Percentiles rank a stretch among this genome's conserved stretches.
Evolutionary conservation across 164 flowering plant species (phyloP).

Genomic region (Litsea cubeba): DNA sequence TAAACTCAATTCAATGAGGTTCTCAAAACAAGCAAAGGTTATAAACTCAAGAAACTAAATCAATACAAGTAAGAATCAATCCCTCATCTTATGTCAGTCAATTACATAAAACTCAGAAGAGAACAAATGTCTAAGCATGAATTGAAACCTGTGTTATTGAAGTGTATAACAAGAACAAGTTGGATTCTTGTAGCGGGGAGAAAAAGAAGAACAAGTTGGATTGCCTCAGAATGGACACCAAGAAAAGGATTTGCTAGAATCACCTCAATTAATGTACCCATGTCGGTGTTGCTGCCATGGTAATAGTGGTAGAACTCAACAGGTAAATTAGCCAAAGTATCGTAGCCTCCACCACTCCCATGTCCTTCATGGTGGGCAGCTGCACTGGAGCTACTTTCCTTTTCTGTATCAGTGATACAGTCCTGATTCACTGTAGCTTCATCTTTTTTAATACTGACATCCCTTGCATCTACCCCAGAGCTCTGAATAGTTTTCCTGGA

Average conservation of each 20-base stretch:
- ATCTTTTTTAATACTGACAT: conserved; percentile 17
- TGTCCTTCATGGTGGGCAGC: conserved; percentile 26
- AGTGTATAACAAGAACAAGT: not conserved
- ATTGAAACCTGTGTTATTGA: not conserved
- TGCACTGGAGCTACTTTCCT: conserved; percentile 7
- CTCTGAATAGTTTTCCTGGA: conserved; percentile 41
- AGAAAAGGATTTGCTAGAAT: conserved; percentile 5
- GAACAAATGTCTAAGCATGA: not conserved
- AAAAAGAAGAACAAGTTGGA: not conserved
- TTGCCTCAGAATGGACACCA: not conserved
- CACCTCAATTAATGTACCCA: conserved; percentile 97
- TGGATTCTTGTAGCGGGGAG: not conserved
- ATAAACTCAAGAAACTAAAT: not conserved
- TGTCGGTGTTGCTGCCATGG: conserved; percentile 85
- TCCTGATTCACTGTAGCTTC: conserved; percentile 19
- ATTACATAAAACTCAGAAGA: not conserved
- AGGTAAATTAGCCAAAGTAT: conserved; percentile 56
- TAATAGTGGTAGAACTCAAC: conserved; percentile 90
- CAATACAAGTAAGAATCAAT: not conserved
- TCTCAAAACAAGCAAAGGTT: not conserved
- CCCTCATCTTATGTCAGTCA: not conserved
- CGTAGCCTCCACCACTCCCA: conserved; percentile 35
- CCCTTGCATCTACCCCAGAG: conserved; percentile 22
- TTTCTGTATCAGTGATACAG: conserved; percentile 16
- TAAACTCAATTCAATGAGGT: no score